Evolutionary conservation across 805 yeast genomes (phyloP), one percentile per base, ranked within the genome.

Genomic region (Cyberlindnera japonica): DNA sequence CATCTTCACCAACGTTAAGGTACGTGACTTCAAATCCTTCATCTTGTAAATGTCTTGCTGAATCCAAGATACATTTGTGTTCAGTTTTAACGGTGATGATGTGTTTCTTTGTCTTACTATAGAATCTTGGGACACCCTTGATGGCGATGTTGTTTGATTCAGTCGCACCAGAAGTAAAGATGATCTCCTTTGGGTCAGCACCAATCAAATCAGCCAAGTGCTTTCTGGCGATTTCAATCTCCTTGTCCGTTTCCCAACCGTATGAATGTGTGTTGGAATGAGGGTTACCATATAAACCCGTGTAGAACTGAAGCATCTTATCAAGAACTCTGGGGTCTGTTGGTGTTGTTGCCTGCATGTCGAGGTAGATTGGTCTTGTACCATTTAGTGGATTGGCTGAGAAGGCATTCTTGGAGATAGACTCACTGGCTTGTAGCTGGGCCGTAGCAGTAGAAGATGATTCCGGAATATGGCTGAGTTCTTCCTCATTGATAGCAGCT

Each of bases 311-410:
- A 52, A 87, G 61, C 95, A 87, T 88, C 51, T 79, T 82, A 59
- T 87, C 96, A 51, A 93, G 66, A 9, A 93, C 99, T 41, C 99
- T 74, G 23, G 99, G 99, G 60, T 93, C 99, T 2, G 93, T 85
- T 20, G 98, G 99, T 0, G 99, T 91, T 0, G 99, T 93, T 22
- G 99, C 98, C 67, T 93, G 99, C 75, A 90, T 90, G 57, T 93
- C 99, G 57, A 93, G 68, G 64, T 93, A 93, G 48, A 93, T 93
- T 9, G 99, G 99, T 53, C 97, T 76, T 9, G 83, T 71, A 38
- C 93, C 95, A 53, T 68, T 66, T 12, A 64, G 58, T 4, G 67
- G 64, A 37, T 67, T 65, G 27, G 59, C 61, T 36, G 59, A 55
- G 47, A 67, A 68, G 1, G 72, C 71, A 48, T 61, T 63, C 17